Conservation (phyloP, 139 green algal species). For the Zygnema circumcarinatum region DNA sequence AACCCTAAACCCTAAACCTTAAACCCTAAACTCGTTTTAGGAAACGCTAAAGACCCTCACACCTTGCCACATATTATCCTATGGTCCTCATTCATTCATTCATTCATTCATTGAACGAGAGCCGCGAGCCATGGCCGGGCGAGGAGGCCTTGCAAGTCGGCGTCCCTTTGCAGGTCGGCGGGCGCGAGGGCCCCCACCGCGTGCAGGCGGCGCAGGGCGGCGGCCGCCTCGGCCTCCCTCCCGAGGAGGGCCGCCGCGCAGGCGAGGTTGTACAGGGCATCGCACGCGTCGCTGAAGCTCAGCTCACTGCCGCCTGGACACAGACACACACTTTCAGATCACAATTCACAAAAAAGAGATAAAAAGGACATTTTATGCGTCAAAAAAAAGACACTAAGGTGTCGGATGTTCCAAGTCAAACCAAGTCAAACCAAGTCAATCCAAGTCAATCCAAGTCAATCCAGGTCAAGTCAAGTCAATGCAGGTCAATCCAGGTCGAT, state of each 20-base stretch:
- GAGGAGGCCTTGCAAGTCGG: not conserved
- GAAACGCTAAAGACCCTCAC: no score
- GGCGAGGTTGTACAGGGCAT: slow-evolving; percentile 29
- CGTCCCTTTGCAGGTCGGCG: not conserved
- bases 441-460: no score
- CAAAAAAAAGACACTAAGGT: not conserved
- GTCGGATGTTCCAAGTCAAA: not conserved
- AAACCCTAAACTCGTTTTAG: no score
- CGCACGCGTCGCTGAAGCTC: not conserved
- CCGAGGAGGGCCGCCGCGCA: not conserved
- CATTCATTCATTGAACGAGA: not conserved
- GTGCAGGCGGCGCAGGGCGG: not conserved
- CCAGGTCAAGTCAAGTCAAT: no score
- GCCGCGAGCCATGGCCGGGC: not conserved
- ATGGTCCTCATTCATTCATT: no score
- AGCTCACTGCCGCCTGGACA: slow-evolving; percentile 1
- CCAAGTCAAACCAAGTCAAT: not conserved
- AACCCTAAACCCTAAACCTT: no score
- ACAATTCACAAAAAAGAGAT: not conserved
- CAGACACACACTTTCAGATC: no score
- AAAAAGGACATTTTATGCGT: slow-evolving; percentile 2
- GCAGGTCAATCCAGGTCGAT: no score
- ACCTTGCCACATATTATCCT: no score
- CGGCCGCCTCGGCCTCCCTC: not conserved
- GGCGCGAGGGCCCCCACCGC: not conserved